A percentile compares a stretch with the other conserved stretches of the same genome.
phyloP scores from a whole-genome alignment of 805 yeast genomes.

The Saturnispora galanensis region DNA sequence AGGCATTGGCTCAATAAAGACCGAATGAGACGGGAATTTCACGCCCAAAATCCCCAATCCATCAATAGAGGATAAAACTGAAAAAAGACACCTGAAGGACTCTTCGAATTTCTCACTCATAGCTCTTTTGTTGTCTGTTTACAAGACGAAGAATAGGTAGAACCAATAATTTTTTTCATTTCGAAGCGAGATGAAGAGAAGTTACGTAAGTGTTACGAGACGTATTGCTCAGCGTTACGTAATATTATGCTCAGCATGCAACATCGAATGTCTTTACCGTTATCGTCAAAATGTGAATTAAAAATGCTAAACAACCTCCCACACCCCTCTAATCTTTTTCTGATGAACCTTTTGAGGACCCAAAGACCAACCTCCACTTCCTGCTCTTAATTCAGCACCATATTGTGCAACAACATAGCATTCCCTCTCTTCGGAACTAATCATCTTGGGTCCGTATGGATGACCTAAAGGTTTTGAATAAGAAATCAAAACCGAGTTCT shows the following conservation, averaged over 20 bases:
- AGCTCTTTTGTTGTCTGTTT: neutral
- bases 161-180: neutral
- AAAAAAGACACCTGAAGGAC: slow-evolving; percentile 1
- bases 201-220: too few relatives aligned
- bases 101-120: slow-evolving; percentile 5
- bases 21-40: slow-evolving; percentile 6
- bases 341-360: slow-evolving; percentile 74
- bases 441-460: slow-evolving; percentile 72
- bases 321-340: slow-evolving; percentile 52
- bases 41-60: neutral
- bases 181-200: neutral
- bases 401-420: slow-evolving; percentile 87
- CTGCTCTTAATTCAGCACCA: slow-evolving; percentile 58
- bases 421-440: slow-evolving; percentile 60
- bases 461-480: slow-evolving; percentile 89
- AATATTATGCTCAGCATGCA: slow-evolving; percentile 1
- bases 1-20: slow-evolving; percentile 5
- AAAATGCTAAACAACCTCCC: slow-evolving; percentile 35
- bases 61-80: neutral
- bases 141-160: too few relatives aligned
- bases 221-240: too few relatives aligned
- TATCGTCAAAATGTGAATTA: neutral
- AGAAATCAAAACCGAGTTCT: slow-evolving; percentile 58
- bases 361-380: slow-evolving; percentile 90
- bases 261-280: neutral